Percentiles rank a stretch among this genome's conserved stretches.
Conservation (phyloP, 2,329 filamentous ascomycete species). For the Fusarium miscanthi region DNA sequence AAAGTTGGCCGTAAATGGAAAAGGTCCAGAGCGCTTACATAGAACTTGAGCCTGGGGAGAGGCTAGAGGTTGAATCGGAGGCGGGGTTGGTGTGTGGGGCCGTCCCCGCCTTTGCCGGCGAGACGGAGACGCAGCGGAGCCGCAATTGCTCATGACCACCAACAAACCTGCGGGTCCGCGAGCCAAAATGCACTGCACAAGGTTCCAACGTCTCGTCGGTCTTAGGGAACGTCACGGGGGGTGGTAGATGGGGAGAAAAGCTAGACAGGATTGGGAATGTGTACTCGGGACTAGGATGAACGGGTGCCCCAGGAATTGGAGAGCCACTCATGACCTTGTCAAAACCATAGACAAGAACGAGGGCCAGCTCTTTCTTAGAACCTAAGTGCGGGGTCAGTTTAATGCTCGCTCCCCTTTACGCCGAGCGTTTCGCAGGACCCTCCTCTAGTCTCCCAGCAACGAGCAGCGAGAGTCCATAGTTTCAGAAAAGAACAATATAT, state of each 20-base stretch:
- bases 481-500: background rate
- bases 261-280: conserved; percentile 15
- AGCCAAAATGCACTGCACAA: conserved; percentile 21
- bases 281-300: conserved; percentile 31
- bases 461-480: background rate
- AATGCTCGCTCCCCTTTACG: conserved; percentile 44
- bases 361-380: background rate
- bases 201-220: conserved; percentile 32
- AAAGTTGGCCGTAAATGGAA: background rate
- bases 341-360: conserved; percentile 2
- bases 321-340: conserved; percentile 20
- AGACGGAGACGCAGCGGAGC: conserved; percentile 47
- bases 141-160: conserved; percentile 35
- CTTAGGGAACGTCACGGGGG: conserved; percentile 42
- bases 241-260: background rate
- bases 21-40: background rate
- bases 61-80: conserved; percentile 10
- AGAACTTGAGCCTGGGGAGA: conserved; percentile 11
- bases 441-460: conserved; percentile 23
- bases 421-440: conserved; percentile 30
- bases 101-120: conserved; percentile 38
- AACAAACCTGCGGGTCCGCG: conserved; percentile 44
- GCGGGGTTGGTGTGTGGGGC: conserved; percentile 27
- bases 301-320: conserved; percentile 38
- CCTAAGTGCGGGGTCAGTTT: conserved; percentile 37